Evolutionary conservation across 495 filamentous ascomycete genomes (phyloP), one percentile per base, ranked within the genome.

Genomic region (Immersiella caudata): DNA sequence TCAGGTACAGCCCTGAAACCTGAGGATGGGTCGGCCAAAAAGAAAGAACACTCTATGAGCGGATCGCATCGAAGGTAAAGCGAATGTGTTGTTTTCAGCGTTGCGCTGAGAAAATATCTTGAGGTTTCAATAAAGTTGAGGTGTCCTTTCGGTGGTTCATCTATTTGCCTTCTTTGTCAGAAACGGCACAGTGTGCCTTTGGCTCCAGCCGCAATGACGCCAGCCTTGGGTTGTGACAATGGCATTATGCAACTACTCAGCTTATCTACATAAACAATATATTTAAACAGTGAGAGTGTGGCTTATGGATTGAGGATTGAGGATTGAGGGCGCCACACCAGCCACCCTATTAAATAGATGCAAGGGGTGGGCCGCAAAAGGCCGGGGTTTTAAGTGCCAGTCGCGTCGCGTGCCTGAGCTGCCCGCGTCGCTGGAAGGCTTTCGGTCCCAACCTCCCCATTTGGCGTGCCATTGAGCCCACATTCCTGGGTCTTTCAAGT

Each of bases 61-160:
- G 40, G 40, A 2, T 14, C 14, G 40, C 40, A 4, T 33, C 29
- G 29, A 12, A 46, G 6, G 29, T 46, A 18, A 6, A 46, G 40
- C 40, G 16, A 46, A 18, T 14, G 11, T 46, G 11, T 36, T 12
- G 40, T 2, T 12, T 46, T 46, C 40, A 14, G 40, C 40, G 11
- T n/a, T 5, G 40, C 16, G 16, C 40, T 46, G 9, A 12, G 2
- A 46, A 46, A 18, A 8, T 33, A 33, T 33, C 2, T 22, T 22
- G 2, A 24, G n/a, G 20, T 11, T 26, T 20, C 22, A 51, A 35
- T 51, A 58, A 50, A 58, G 68, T 64, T 54, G 64, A 70, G 63
- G 68, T 70, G 68, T 57, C 68, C 68, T 70, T 65, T 70, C 61
- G 51, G 62, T 26, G 7, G 21, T 26, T 55, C 52, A 22, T 24